These are phyloP conservation scores for Ceratocystiopsis minuta DNA, from an alignment of 2,329 filamentous ascomycete genomes.

Conservation along the genomic window DNA sequence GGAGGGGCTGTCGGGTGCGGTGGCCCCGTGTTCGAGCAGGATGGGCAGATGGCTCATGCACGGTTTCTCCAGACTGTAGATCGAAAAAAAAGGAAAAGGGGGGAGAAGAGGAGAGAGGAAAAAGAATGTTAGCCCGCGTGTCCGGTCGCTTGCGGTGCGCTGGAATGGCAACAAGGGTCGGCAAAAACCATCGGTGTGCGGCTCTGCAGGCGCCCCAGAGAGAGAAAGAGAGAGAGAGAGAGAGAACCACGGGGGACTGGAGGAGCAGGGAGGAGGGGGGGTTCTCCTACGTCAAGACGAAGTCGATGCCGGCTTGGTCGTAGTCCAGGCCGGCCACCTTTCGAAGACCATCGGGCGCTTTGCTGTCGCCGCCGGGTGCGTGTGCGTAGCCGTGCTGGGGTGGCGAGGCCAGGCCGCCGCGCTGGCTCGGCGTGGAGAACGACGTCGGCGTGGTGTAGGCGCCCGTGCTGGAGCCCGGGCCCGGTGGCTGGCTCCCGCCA, in stretches of 20 bases:
- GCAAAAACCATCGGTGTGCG: too few species aligned
- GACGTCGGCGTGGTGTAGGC: neutral
- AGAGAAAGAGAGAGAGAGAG: neutral
- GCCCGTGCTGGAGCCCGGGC: slow-evolving; percentile 2
- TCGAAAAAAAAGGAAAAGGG: neutral
- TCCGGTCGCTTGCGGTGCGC: too few species aligned
- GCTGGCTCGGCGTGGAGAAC: too few species aligned
- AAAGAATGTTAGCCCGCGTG: neutral
- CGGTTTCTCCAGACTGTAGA: slow-evolving; percentile 61
- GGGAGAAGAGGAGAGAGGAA: neutral
- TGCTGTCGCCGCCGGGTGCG: too few species aligned
- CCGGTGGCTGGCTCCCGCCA: slow-evolving; percentile 10
- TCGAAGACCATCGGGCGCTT: too few species aligned
- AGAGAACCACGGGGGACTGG: neutral
- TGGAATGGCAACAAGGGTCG: too few species aligned
- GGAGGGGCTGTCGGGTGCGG: too few species aligned
- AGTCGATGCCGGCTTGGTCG: slow-evolving; percentile 74
- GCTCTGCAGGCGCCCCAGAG: too few species aligned
- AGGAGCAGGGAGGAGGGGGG: slow-evolving; percentile 18
- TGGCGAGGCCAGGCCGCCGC: neutral
- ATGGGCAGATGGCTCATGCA: slow-evolving; percentile 85
- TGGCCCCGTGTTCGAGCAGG: slow-evolving; percentile 47
- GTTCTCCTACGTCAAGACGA: slow-evolving; percentile 73
- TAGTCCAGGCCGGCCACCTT: slow-evolving; percentile 36
- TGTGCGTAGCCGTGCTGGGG: neutral